phyloP scores from a whole-genome alignment of 495 filamentous ascomycete species.

The Penicillium lividum region DNA sequence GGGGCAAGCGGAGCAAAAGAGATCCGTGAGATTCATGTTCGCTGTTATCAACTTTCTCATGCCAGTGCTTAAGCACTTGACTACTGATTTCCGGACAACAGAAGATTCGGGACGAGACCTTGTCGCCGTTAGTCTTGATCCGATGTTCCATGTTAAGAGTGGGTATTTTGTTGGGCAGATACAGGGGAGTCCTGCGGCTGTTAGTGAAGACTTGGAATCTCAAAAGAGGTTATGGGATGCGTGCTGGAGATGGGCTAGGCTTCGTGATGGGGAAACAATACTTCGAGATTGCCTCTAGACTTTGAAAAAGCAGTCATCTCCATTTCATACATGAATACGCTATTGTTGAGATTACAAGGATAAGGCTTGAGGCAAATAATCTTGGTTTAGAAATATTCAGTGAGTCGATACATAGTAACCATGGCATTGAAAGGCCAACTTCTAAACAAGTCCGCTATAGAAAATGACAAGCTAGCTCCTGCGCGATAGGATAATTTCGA shows the following conservation, averaged over 20 bases:
- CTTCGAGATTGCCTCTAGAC: background rate
- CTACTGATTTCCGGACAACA: conserved; percentile 16
- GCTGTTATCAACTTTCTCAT: conserved; percentile 20
- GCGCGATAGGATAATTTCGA: no score
- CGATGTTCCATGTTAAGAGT: conserved; percentile 18
- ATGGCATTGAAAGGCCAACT: no score
- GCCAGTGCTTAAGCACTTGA: conserved; percentile 38
- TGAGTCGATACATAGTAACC: no score
- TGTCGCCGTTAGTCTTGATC: conserved; percentile 19
- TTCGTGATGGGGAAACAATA: conserved; percentile 18
- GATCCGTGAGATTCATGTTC: conserved; percentile 11
- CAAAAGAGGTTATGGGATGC: conserved; percentile 23
- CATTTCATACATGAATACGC: background rate
- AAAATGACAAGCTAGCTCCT: no score
- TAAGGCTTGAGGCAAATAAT: no score
- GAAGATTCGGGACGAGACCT: conserved; percentile 27
- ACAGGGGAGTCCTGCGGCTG: conserved; percentile 5
- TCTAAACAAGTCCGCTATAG: no score
- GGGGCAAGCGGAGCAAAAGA: conserved; percentile 21
- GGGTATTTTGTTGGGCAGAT: conserved; percentile 24
- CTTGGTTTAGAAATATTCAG: no score
- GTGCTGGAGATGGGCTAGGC: conserved; percentile 26
- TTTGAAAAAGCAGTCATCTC: background rate
- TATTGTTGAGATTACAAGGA: background rate
- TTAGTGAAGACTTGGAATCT: conserved; percentile 1